Conservation (phyloP, 176 grass and related monocot species). For the Phyllostachys edulis region DNA sequence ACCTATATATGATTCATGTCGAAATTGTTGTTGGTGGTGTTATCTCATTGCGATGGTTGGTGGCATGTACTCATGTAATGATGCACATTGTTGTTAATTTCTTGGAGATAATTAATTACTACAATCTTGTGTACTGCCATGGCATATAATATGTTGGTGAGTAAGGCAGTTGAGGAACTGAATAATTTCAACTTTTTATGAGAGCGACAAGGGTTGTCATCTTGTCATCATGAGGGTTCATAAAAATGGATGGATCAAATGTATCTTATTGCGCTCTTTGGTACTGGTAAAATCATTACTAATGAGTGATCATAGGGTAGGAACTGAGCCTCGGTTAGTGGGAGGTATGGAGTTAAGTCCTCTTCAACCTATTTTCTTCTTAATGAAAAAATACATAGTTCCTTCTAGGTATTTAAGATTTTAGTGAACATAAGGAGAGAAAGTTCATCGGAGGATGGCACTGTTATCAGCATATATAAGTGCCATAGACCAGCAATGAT, state of each 20-base stretch:
- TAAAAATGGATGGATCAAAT: constrained; percentile 2
- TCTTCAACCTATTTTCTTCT: no score
- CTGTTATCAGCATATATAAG: neutral
- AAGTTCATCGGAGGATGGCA: neutral
- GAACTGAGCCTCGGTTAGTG: no score
- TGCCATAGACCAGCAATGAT: neutral
- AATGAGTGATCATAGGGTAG: constrained; percentile 22
- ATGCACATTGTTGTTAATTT: constrained; percentile 27
- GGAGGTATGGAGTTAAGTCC: no score
- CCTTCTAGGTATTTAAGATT: no score
- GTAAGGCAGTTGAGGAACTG: constrained; percentile 20
- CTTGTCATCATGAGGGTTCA: constrained; percentile 21
- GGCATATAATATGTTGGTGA: neutral
- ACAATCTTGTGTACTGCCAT: neutral
- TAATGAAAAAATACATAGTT: no score
- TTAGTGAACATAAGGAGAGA: neutral
- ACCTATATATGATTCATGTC: constrained; percentile 15
- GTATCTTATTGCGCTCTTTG: constrained; percentile 27
- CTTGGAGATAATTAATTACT: neutral
- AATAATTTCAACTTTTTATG: constrained; percentile 25
- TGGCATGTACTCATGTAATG: constrained; percentile 18
- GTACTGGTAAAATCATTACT: constrained; percentile 37
- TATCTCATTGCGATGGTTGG: neutral
- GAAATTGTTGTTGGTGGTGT: constrained; percentile 9
- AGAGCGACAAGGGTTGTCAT: constrained; percentile 15